Base-by-base conservation (phyloP, 192 early-diverging fungal species). In the Coemansia sp. region DNA sequence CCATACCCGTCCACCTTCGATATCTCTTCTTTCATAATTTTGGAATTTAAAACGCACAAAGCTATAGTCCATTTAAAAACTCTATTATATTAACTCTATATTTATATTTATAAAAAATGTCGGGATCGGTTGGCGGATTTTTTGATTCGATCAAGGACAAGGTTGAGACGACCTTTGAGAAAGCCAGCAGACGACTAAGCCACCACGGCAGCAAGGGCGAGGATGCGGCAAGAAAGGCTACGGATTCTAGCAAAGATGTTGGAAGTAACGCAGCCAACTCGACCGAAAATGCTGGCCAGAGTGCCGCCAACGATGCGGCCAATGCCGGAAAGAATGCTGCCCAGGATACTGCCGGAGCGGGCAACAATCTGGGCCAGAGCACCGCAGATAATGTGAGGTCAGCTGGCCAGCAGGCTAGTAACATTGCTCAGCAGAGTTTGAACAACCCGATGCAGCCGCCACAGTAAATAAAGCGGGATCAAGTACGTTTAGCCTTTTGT, bases 131-230 rank as follows among this genome's bases (percentile, higher is more conserved):
- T 56, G 49, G 45, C 21, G 66, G 57, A 49, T 61, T 79, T 27
- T 32, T 79, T 17, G 76, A 73, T 21, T 60, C 57, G 45, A 17
- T 79, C 67, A 79, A 79, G 64, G 64, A 67, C 50, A 79, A 79
- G 76, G 60, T 73, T 48, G 63, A 73, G 59, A 55, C 59, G 38
- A 67, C 66, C 17, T 32, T 79, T 23, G 63, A 79, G 43, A 73
- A 70, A 56, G 76, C 55, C 45, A 66, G 50, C 60, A 66, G 76
- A 55, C 70, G 70, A 35, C 56, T 70, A 55, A 79, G 76, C 63
- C 70, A 73, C 60, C 63, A 69, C 11, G 32, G 41, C 14, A 49
- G 21, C 60, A 29, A 37, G 3, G 37, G 19, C 55, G 54, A 73
- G 39, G 61, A 61, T 12, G 25, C 27, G 45, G 63, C 35, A 43